Evolutionary conservation across 768 basidiomycete species (phyloP).

Genomic region (Suillus hirtellus): DNA sequence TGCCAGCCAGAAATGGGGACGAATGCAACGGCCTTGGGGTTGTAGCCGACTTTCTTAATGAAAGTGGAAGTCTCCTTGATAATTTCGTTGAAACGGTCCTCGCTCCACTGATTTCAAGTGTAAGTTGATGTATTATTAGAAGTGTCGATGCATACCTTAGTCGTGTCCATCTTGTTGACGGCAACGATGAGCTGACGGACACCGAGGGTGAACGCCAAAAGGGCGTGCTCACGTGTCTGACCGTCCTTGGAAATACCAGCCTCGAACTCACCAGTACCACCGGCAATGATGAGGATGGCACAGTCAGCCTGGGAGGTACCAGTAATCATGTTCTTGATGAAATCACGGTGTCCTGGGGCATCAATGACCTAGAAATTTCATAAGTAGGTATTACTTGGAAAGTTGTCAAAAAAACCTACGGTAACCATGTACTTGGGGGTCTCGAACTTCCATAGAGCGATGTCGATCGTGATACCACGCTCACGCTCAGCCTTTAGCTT

Average conservation of each 20-base stretch:
- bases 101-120: conserved; percentile 76
- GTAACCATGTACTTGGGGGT: conserved; percentile 96
- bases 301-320: conserved; percentile 99
- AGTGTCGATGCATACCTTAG: conserved; percentile 59
- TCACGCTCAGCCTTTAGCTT: conserved; percentile 99
- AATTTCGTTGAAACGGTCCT: conserved; percentile 99
- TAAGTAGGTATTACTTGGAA: neutral
- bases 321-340: conserved; percentile 99
- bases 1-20: conserved; percentile 99
- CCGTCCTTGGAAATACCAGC: conserved; percentile 99
- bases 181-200: conserved; percentile 99
- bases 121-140: conserved; percentile 7
- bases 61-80: conserved; percentile 96
- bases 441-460: conserved; percentile 99
- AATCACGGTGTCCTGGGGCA: conserved; percentile 99
- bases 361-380: conserved; percentile 79
- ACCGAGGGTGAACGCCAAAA: conserved; percentile 99
- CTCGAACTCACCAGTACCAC: conserved; percentile 99
- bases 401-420: conserved; percentile 45
- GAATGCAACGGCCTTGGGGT: conserved; percentile 97
- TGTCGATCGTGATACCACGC: conserved; percentile 99
- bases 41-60: conserved; percentile 99
- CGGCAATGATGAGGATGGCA: conserved; percentile 98
- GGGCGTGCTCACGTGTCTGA: conserved; percentile 99
- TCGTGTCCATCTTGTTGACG: conserved; percentile 99